Evolutionary conservation across 2,329 filamentous ascomycete species (phyloP).

Genomic region (Colletotrichum liaoningense): DNA sequence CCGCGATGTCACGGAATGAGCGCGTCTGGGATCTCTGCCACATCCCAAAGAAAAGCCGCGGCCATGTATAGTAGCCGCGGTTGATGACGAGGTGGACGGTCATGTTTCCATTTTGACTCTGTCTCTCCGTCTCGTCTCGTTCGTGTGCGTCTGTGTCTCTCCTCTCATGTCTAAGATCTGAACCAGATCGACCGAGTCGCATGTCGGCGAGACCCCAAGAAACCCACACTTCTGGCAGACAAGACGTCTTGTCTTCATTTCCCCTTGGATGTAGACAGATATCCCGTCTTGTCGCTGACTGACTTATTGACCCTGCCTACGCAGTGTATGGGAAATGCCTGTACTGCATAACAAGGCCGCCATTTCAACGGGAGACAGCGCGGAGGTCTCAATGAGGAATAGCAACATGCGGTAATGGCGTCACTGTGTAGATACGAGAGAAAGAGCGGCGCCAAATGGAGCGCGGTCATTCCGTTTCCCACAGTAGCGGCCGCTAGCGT

Average conservation of each 20-base stretch:
- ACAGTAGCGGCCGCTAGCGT: constrained; percentile 34
- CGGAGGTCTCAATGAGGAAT: constrained; percentile 24
- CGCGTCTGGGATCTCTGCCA: constrained; percentile 31
- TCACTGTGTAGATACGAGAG: constrained; percentile 35
- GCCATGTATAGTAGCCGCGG: constrained; percentile 31
- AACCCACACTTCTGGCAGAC: constrained; percentile 14
- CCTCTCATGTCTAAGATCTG: constrained; percentile 34
- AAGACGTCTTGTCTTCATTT: constrained; percentile 22
- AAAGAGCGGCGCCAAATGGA: constrained; percentile 34
- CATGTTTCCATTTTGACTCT: constrained; percentile 27
- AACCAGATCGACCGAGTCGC: constrained; percentile 31
- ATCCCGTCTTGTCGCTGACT: constrained; percentile 11
- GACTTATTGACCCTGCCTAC: constrained; percentile 10
- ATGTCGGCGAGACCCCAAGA: constrained; percentile 31
- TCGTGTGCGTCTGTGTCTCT: constrained; percentile 21
- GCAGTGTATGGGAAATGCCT: constrained; percentile 2
- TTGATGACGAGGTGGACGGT: constrained; percentile 5
- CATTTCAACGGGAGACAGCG: constrained; percentile 4
- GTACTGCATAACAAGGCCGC: constrained; percentile 9
- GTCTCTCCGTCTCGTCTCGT: constrained; percentile 10
- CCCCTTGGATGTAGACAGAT: not conserved
- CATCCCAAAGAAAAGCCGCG: constrained; percentile 26
- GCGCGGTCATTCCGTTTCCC: constrained; percentile 35
- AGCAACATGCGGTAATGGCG: constrained; percentile 35
- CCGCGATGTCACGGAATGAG: constrained; percentile 35